These are phyloP conservation scores for Quercus suber DNA, from an alignment of 306 rosid species.

Conservation along the genomic window DNA sequence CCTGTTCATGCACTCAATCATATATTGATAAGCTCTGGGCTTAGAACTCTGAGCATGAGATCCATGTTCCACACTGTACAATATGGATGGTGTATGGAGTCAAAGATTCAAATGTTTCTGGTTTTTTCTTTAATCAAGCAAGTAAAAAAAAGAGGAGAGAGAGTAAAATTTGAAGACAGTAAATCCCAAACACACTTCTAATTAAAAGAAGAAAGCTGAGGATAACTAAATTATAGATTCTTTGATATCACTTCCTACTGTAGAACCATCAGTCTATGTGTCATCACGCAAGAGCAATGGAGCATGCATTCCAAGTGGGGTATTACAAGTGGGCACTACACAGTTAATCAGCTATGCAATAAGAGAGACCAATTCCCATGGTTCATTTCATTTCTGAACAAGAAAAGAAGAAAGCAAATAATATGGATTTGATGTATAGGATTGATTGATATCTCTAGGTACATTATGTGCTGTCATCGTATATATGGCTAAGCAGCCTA, in stretches of 20 bases:
- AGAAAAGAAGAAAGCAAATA: neutral
- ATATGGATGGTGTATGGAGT: too few relatives aligned
- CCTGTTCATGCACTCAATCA: neutral
- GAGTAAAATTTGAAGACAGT: too few relatives aligned
- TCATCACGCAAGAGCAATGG: neutral
- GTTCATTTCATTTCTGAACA: neutral
- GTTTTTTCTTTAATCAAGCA: too few relatives aligned
- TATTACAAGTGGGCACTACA: neutral
- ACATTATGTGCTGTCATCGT: neutral
- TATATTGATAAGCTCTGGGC: neutral
- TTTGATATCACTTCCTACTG: neutral
- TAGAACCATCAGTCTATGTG: neutral
- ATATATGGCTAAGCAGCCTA: neutral
- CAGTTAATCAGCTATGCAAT: neutral
- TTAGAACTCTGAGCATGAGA: neutral
- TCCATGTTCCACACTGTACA: neutral
- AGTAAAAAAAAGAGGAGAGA: too few relatives aligned
- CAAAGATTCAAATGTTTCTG: too few relatives aligned
- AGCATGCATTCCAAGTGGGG: neutral
- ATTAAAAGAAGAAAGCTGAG: too few relatives aligned
- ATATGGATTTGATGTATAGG: neutral
- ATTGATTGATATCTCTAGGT: neutral
- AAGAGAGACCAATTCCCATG: neutral
- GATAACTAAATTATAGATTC: neutral
- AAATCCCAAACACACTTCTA: too few relatives aligned